Evolutionary conservation across 768 basidiomycete genomes (phyloP).

Genomic region (Suillus americanus): DNA sequence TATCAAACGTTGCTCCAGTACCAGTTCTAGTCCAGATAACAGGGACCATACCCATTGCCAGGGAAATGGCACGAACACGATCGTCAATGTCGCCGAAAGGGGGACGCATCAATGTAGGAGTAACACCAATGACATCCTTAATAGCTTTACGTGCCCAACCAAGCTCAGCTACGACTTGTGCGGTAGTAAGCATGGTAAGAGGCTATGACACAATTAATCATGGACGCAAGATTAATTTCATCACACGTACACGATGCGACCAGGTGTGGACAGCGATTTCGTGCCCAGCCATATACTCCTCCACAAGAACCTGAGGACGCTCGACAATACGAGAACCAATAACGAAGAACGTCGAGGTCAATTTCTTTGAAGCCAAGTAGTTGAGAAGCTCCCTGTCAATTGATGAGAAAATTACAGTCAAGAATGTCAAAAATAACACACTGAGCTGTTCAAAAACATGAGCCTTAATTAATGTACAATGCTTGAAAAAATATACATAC

Average conservation of each 20-base stretch:
- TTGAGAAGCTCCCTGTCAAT: slow-evolving; percentile 60
- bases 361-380: slow-evolving; percentile 60
- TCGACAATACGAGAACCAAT: slow-evolving; percentile 85
- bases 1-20: slow-evolving; percentile 59
- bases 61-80: slow-evolving; percentile 85
- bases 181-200: slow-evolving; percentile 71
- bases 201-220: slow-evolving; percentile 39
- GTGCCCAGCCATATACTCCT: slow-evolving; percentile 79
- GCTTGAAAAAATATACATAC: slow-evolving; percentile 41
- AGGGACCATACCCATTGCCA: slow-evolving; percentile 90
- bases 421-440: slow-evolving; percentile 25
- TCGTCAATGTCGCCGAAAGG: slow-evolving; percentile 90
- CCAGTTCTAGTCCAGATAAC: slow-evolving; percentile 85
- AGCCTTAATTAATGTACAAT: slow-evolving; percentile 1
- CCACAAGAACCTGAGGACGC: slow-evolving; percentile 68
- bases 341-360: slow-evolving; percentile 89
- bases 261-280: slow-evolving; percentile 89
- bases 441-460: slow-evolving; percentile 42
- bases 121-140: slow-evolving; percentile 70
- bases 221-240: slow-evolving; percentile 12
- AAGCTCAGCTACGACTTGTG: slow-evolving; percentile 88
- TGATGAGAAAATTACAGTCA: slow-evolving; percentile 4
- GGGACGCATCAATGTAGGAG: slow-evolving; percentile 76
- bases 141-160: slow-evolving; percentile 91
- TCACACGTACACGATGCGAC: slow-evolving; percentile 66